These are phyloP conservation scores for Paxillus ammoniavirescens DNA, from an alignment of 768 basidiomycete genomes.

Conservation along the genomic window DNA sequence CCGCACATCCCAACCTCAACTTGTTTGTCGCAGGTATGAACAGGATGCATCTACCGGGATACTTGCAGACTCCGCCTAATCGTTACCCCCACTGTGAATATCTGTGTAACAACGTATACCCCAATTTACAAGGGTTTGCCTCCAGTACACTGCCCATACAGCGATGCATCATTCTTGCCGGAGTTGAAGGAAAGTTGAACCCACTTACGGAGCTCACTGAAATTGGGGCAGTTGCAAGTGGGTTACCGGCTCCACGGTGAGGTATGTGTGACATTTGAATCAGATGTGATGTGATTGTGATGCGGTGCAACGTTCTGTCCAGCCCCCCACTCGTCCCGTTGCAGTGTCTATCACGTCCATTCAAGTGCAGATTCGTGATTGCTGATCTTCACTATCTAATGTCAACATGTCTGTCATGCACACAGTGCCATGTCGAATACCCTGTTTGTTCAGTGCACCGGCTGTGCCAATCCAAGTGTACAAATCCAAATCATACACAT, in stretches of 20 bases:
- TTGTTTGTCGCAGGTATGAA: slow-evolving; percentile 81
- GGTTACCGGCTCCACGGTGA: slow-evolving; percentile 76
- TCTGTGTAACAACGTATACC: slow-evolving; percentile 87
- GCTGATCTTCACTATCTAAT: too few relatives aligned
- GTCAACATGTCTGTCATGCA: too few relatives aligned
- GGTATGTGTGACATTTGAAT: neutral
- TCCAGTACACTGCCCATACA: slow-evolving; percentile 82
- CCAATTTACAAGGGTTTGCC: slow-evolving; percentile 94
- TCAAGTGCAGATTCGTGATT: too few relatives aligned
- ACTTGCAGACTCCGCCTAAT: slow-evolving; percentile 1
- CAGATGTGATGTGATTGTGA: neutral
- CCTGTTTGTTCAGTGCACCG: too few relatives aligned
- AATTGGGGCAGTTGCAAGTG: slow-evolving; percentile 72
- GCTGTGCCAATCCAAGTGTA: too few relatives aligned
- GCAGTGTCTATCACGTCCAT: too few relatives aligned
- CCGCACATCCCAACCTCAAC: slow-evolving; percentile 94
- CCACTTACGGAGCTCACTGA: slow-evolving; percentile 74
- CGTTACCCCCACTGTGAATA: too few relatives aligned
- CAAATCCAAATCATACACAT: too few relatives aligned
- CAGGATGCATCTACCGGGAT: neutral
- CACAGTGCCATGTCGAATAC: too few relatives aligned
- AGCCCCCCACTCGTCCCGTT: too few relatives aligned
- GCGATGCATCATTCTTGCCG: slow-evolving; percentile 84
- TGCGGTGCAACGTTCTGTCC: neutral
- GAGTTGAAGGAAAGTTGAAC: slow-evolving; percentile 82